These are phyloP conservation scores for Monascus ruber DNA, from an alignment of 2,329 filamentous ascomycete species.

Conservation along the genomic window DNA sequence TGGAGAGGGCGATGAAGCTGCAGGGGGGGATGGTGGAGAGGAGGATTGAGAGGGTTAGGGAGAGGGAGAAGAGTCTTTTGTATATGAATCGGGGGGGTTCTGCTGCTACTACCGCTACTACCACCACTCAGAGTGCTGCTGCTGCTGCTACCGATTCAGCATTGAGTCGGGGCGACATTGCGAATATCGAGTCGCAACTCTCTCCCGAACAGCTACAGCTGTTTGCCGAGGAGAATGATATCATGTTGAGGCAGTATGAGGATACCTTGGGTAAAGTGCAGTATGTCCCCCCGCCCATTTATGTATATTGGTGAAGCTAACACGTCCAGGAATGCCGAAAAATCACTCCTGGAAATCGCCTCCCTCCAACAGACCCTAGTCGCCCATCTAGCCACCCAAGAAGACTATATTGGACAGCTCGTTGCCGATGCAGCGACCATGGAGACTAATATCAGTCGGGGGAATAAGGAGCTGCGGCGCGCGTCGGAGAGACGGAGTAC, in stretches of 20 bases:
- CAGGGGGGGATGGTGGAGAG: slow-evolving; percentile 93
- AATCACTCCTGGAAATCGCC: slow-evolving; percentile 82
- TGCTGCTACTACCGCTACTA: slow-evolving; percentile 7
- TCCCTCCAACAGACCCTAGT: slow-evolving; percentile 85
- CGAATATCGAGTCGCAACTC: slow-evolving; percentile 46
- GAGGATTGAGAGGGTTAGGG: slow-evolving; percentile 68
- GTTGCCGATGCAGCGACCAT: slow-evolving; percentile 74
- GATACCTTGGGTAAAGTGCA: slow-evolving; percentile 88
- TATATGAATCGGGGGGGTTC: slow-evolving; percentile 44
- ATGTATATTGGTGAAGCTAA: background rate
- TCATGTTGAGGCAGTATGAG: slow-evolving; percentile 88
- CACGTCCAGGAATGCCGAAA: slow-evolving; percentile 62
- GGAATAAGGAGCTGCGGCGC: slow-evolving; percentile 83
- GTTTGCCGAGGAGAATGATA: slow-evolving; percentile 86
- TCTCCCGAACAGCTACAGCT: slow-evolving; percentile 80
- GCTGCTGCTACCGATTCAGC: slow-evolving; percentile 6
- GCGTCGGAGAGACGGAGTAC: slow-evolving; percentile 62
- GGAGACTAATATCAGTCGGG: slow-evolving; percentile 73
- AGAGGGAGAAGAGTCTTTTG: slow-evolving; percentile 78
- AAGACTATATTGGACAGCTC: slow-evolving; percentile 78
- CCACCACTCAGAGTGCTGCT: slow-evolving; percentile 13
- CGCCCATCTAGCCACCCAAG: slow-evolving; percentile 72
- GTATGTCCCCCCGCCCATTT: slow-evolving; percentile 44
- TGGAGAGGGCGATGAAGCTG: slow-evolving; percentile 65
- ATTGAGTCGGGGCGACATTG: slow-evolving; percentile 21